Evolutionary conservation across 331 rosid genomes (phyloP), one percentile per base, ranked within the genome.

Genomic region (Dryas integrifolia): DNA sequence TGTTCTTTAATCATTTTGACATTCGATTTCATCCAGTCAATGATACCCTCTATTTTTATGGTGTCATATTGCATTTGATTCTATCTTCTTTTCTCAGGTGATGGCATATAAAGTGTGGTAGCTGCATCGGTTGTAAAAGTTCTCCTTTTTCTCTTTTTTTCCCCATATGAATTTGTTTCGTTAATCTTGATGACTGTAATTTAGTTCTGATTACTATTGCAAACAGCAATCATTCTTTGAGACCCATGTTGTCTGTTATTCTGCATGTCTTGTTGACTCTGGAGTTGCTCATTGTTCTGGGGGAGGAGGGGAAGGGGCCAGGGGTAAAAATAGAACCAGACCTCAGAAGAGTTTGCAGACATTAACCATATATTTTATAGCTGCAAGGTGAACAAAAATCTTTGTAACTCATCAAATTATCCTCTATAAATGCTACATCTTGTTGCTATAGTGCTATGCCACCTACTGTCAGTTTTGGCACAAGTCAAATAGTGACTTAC

Each of bases 91-190:
- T 45, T 35, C 38, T 45, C 46, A 0, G 46, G 65, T 5, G 2
- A 1, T 30, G 43, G n/a, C 35, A 30, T 59, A 6, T 35, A 13
- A 6, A 35, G 65, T 59, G 11, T 14, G 35, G 43, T 2, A 55
- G 65, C 74, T 21, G 65, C 65, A 46, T 66, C 18, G 38, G 13
- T 47, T 49, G 58, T 30, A 67, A 48, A 14, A 7, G 5, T 67
- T 67, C 24, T 14, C 47, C 11, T 48, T 58, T 15, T 14, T 12
- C 24, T 11, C 18, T 39, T 18, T 18, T 18, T 18, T 18, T 18
- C 21, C 21, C 21, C 21, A 18, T 18, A 44, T 44, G 47, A 8
- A 44, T 44, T 44, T 8, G 7, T 5, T 44, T 5, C 5, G 1
- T 3, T 44, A 30, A 30, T 3, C 5, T 4, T 12, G 7, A 24